Evolutionary conservation across 2,329 filamentous ascomycete genomes (phyloP).

Genomic region (Fusarium ambrosium): DNA sequence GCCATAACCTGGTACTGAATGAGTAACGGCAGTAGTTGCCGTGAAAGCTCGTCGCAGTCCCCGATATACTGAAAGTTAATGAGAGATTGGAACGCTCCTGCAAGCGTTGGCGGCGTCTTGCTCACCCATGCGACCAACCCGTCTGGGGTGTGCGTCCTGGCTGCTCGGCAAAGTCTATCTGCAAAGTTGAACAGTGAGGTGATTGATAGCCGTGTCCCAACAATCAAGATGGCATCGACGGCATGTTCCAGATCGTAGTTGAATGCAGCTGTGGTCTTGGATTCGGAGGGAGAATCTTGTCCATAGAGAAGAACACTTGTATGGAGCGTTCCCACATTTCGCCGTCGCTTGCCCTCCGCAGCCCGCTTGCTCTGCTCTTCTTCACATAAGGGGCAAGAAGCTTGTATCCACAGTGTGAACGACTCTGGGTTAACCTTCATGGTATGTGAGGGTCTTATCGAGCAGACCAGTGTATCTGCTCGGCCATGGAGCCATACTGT

Average conservation of each 20-base stretch:
- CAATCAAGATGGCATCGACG: neutral
- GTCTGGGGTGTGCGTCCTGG: neutral
- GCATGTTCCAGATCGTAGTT: neutral
- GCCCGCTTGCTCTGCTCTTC: neutral
- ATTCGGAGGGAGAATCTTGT: neutral
- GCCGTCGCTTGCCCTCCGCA: neutral
- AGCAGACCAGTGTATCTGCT: neutral
- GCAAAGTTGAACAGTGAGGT: neutral
- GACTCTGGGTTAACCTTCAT: neutral
- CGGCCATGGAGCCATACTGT: neutral
- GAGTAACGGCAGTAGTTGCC: neutral
- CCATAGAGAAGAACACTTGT: neutral
- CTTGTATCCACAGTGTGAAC: neutral
- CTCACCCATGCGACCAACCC: neutral
- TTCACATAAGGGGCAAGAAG: neutral
- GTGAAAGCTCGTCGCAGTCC: neutral
- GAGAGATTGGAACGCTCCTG: neutral
- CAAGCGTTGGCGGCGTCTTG: neutral
- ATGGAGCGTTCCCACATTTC: neutral
- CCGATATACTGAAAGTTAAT: neutral
- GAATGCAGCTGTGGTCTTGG: neutral
- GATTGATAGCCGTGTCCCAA: neutral
- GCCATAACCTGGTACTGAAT: neutral
- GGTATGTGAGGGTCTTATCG: neutral
- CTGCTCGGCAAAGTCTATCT: neutral